These are phyloP conservation scores for Aspergillus sp. DNA, from an alignment of 2,329 filamentous ascomycete species.

Conservation along the genomic window DNA sequence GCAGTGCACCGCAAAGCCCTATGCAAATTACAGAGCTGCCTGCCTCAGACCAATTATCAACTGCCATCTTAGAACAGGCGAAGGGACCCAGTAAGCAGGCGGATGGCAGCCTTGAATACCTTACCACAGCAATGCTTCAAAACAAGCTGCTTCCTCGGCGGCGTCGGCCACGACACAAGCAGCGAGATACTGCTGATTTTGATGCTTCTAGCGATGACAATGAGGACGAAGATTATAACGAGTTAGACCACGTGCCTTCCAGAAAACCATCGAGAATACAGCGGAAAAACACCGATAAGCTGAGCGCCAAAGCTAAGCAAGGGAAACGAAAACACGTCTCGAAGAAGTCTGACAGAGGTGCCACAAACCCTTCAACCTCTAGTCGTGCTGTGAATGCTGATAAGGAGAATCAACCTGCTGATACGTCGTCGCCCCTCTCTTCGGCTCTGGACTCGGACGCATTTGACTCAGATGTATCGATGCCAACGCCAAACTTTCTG, in stretches of 20 bases:
- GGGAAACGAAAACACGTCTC: slow-evolving; percentile 1
- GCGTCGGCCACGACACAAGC: slow-evolving; percentile 18
- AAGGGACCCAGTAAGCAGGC: slow-evolving; percentile 1
- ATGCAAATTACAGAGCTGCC: slow-evolving; percentile 4
- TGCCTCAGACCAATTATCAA: neutral
- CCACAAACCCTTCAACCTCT: slow-evolving; percentile 2
- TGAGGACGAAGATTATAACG: slow-evolving; percentile 30
- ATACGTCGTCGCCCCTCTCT: slow-evolving; percentile 25
- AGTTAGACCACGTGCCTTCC: slow-evolving; percentile 24
- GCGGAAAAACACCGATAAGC: slow-evolving; percentile 12
- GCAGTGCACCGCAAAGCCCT: slow-evolving; percentile 19
- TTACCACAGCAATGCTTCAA: slow-evolving; percentile 31
- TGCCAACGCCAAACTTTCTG: slow-evolving; percentile 5
- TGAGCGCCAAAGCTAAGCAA: slow-evolving; percentile 10
- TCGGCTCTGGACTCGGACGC: slow-evolving; percentile 25
- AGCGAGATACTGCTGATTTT: slow-evolving; percentile 8
- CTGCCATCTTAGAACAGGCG: neutral
- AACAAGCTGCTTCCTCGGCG: slow-evolving; percentile 28
- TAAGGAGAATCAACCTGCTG: slow-evolving; percentile 24
- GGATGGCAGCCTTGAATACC: slow-evolving; percentile 7
- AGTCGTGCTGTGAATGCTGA: slow-evolving; percentile 4
- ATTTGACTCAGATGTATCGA: slow-evolving; percentile 16
- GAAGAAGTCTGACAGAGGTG: slow-evolving; percentile 10
- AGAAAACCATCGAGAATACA: slow-evolving; percentile 11
- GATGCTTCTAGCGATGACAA: slow-evolving; percentile 21